Base-by-base conservation (phyloP, 108 stramenopile species). In the Conticribra guillardii region DNA sequence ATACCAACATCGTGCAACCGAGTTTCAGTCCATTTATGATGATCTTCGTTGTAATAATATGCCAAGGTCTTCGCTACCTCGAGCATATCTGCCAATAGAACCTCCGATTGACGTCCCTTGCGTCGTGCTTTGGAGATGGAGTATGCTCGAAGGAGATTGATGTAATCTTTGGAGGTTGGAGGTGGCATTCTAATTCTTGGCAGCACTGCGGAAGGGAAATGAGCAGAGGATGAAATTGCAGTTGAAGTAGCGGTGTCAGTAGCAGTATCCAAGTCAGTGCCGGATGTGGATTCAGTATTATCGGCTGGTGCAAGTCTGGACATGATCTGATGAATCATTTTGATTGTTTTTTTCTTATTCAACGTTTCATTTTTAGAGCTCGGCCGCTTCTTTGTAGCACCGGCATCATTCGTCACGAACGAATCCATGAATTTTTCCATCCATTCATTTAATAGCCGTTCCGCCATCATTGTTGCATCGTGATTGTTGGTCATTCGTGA, bases 41-140 rank as follows among this genome's bases (percentile, higher is more conserved):
- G 41, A 47, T 64, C 46, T 30, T 70, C 29, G 23, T 32, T 34
- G 52, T 60, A 60, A 21, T 53, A 51, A 44, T 41, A 54, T 14
- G 68, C 47, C 14, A 59, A 27, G 19, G 56, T 48, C 15, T 69
- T 57, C 5, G 74, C 74, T 72, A 82, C 59, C 27, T 63, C 72
- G 17, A 78, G 30, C 81, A 82, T 82, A 27, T 58, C 62, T n/a
- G 14, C 29, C 24, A 82, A 41, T 0, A 79, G 54, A 16, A 58
- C 58, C 48, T 82, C 81, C 17, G 72, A 64, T 37, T 68, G 65
- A n/a, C 66, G 62, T n/a, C 81, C 81, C 67, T 82, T 82, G n/a
- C 63, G 52, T 27, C 56, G 64, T 19, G 71, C 81, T 49, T 82
- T 82, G 16, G 81, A 82, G 4, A 49, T 3, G 2, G 74, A 64